Evolutionary conservation across 441 rosid species (phyloP), one percentile per base, ranked within the genome.

Genomic region (Jatropha multifida): DNA sequence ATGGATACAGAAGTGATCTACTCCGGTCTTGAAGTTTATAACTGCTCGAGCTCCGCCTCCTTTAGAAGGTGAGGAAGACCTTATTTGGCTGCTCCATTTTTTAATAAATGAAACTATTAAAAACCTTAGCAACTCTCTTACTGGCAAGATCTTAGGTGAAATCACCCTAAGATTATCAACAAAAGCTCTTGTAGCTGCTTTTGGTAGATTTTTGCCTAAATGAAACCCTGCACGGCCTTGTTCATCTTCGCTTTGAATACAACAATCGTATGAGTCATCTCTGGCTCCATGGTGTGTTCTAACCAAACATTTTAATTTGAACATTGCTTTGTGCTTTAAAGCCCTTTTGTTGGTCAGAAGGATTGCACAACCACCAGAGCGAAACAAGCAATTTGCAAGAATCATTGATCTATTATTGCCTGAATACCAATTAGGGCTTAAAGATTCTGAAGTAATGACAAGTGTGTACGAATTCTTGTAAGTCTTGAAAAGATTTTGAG

Each of bases 341-440:
- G 88, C 78, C 75, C 87, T 84, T 48, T 92, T 90, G 91, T 96
- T 96, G 2, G 93, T 88, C 81, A 96, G 69, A 41, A 92, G 87
- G 46, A 96, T 80, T 9, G 88, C 94, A 38, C 91, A 85, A 1
- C 99, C 99, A 51, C 98, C 98, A 0, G 90, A 83, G 1, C 98
- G 87, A 74, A 96, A 96, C 86, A 96, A 75, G 32, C 97, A 90
- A 72, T 96, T 96, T 0, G 98, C 79, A 1, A 96, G 88, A 63
- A 96, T 90, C 99, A 96, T 96, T 4, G 99, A 96, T 69, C 83
- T 84, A 76, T 96, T 78, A 48, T 81, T 92, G 20, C 99, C 98
- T 0, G 89, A 66, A 49, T 96, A 96, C 97, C 95, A 96, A 61
- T 93, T 88, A 3, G 93, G 95, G 75, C 92, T 90, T 41, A 96